A percentile compares a stretch with the other conserved stretches of the same genome.
These are phyloP conservation scores for Podospora pseudopauciseta DNA, from an alignment of 495 filamentous ascomycete species.

Conservation along the genomic window DNA sequence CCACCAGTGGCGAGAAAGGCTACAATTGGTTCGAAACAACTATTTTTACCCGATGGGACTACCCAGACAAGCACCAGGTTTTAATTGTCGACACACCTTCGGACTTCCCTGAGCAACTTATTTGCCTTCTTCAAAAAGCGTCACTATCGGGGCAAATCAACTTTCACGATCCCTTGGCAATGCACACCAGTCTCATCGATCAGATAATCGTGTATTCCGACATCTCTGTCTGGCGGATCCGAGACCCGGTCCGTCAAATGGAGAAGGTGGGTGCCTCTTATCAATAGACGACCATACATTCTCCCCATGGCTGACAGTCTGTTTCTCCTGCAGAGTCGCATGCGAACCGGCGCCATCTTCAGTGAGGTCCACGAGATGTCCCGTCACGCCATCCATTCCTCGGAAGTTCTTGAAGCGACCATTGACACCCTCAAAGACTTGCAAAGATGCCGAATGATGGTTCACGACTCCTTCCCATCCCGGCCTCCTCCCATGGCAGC, in stretches of 20 bases:
- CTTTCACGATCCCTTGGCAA: constrained; percentile 21
- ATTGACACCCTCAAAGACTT: constrained; percentile 21
- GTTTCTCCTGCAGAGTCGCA: constrained; percentile 9
- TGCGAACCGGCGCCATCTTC: constrained; percentile 19
- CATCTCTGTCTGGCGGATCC: constrained; percentile 24
- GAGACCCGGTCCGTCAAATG: constrained; percentile 23
- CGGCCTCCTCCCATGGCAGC: background rate
- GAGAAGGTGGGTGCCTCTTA: constrained; percentile 17
- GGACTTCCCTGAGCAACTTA: constrained; percentile 8
- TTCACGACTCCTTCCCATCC: constrained; percentile 10
- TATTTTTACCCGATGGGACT: constrained; percentile 24
- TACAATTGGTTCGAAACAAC: constrained; percentile 29
- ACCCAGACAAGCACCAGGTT: constrained; percentile 13
- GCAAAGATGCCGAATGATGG: constrained; percentile 5
- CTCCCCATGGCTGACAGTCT: background rate
- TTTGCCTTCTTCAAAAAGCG: background rate
- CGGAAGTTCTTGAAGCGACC: constrained; percentile 22
- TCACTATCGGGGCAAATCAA: background rate
- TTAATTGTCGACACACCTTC: constrained; percentile 21
- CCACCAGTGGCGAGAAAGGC: constrained; percentile 4
- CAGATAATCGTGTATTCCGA: constrained; percentile 20
- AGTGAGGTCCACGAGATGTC: constrained; percentile 22
- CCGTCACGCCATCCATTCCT: constrained; percentile 23
- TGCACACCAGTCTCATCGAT: constrained; percentile 25
- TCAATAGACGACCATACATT: too few relatives aligned